Percentiles rank a stretch among this genome's conserved stretches.
These are phyloP conservation scores for Thuidium tamariscinum DNA, from an alignment of 225 moss, liverwort and hornwort genomes.

Conservation along the genomic window DNA sequence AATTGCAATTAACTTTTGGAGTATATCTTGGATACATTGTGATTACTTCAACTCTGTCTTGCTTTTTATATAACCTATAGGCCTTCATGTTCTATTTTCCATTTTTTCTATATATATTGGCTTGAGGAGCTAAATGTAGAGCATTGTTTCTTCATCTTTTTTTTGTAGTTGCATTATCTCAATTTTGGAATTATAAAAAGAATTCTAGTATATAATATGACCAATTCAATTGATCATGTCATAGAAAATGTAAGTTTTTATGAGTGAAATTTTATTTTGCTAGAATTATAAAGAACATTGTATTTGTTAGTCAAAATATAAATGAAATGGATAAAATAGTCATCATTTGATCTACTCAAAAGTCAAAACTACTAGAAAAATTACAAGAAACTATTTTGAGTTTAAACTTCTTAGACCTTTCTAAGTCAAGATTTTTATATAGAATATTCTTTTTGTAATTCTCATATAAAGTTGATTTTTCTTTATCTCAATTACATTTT, in stretches of 20 bases:
- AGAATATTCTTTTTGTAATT: neutral
- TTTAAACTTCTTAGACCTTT: neutral
- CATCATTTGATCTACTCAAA: neutral
- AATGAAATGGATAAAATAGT: neutral
- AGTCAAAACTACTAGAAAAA: neutral
- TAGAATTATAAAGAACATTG: neutral
- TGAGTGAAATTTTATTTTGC: neutral
- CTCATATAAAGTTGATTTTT: neutral
- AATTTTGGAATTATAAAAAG: too few species aligned
- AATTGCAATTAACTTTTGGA: neutral
- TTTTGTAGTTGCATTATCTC: neutral
- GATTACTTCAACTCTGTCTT: neutral
- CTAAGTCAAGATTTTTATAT: fast-evolving
- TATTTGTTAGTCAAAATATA: neutral
- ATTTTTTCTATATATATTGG: neutral
- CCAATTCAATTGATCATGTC: neutral
- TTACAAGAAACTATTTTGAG: fast-evolving
- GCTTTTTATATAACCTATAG: neutral
- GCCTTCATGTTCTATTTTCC: neutral
- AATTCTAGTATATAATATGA: too few species aligned
- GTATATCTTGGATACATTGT: neutral
- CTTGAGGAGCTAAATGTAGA: fast-evolving
- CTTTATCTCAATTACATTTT: neutral
- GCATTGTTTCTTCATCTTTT: neutral
- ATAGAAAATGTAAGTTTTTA: neutral